A percentile compares a stretch with the other conserved stretches of the same genome.
phyloP scores from a whole-genome alignment of 805 yeast species.

The Kuraishia capsulata region DNA sequence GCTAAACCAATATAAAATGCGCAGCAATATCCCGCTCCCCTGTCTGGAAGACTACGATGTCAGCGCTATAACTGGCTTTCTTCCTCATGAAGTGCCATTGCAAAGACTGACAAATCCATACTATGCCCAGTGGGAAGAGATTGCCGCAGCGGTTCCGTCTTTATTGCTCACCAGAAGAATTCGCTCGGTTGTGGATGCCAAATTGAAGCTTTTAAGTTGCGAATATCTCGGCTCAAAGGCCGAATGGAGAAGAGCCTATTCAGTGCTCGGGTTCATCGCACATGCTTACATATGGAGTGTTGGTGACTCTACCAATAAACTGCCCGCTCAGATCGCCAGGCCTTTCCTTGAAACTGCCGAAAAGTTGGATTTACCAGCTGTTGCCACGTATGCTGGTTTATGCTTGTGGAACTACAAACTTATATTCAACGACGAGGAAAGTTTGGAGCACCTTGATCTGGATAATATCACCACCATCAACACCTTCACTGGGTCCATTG shows the following conservation, averaged over 20 bases:
- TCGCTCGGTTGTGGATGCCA: constrained; percentile 48
- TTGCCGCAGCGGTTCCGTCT: constrained; percentile 62
- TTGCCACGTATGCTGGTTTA: constrained; percentile 81
- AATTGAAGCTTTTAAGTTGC: constrained; percentile 47
- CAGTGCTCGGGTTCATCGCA: constrained; percentile 66
- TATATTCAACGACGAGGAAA: constrained; percentile 27
- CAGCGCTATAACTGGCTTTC: constrained; percentile 64
- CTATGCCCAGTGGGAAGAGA: constrained; percentile 69
- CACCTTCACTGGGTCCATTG: constrained; percentile 85
- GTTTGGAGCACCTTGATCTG: constrained; percentile 35
- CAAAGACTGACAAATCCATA: constrained; percentile 48
- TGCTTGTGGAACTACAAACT: constrained; percentile 82
- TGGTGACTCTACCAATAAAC: constrained; percentile 44
- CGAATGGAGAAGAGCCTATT: constrained; percentile 73
- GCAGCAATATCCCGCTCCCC: constrained; percentile 27
- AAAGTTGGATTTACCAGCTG: constrained; percentile 66
- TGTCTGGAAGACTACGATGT: constrained; percentile 58
- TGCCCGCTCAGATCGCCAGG: constrained; percentile 61
- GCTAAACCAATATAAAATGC: too few relatives aligned
- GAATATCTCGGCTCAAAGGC: constrained; percentile 31
- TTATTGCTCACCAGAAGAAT: constrained; percentile 57
- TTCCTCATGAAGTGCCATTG: constrained; percentile 64
- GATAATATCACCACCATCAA: constrained; percentile 68
- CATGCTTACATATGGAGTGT: constrained; percentile 91
- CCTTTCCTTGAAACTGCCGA: constrained; percentile 60